Evolutionary conservation across 805 yeast species (phyloP).

Genomic region (Maudiozyma saulgeensis): DNA sequence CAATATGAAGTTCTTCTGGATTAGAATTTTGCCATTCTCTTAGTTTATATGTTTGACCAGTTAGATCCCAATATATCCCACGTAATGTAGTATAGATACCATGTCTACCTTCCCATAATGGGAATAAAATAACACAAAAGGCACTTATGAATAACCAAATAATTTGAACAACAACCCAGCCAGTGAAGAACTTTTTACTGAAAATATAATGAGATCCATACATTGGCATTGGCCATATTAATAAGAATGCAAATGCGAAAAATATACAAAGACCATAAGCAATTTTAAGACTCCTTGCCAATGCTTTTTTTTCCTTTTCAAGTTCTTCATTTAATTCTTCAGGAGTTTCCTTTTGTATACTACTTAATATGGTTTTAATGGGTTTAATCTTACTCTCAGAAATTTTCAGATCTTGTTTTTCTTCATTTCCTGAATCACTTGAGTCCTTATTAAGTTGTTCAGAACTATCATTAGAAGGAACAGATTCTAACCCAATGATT

Average conservation of each 20-base stretch:
- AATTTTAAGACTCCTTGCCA: conserved; percentile 48
- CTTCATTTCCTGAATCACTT: conserved; percentile 1
- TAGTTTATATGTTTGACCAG: conserved; percentile 67
- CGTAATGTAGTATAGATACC: conserved; percentile 56
- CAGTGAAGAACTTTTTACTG: conserved; percentile 69
- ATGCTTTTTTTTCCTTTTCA: conserved; percentile 43
- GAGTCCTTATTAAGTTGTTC: conserved; percentile 1
- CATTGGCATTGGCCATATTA: conserved; percentile 94
- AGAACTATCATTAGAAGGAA: conserved; percentile 9
- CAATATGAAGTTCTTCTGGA: conserved; percentile 69
- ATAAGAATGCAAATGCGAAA: conserved; percentile 53
- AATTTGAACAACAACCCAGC: conserved; percentile 77
- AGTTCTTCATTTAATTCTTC: conserved; percentile 17
- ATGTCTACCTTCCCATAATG: conserved; percentile 64
- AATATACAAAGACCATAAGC: conserved; percentile 54
- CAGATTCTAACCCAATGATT: conserved; percentile 5
- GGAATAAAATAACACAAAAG: conserved; percentile 54
- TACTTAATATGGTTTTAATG: conserved; percentile 25
- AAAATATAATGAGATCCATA: conserved; percentile 73
- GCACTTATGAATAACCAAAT: conserved; percentile 72
- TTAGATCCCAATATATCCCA: conserved; percentile 78
- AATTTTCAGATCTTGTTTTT: neutral
- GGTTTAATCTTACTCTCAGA: conserved; percentile 22
- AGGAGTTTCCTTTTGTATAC: conserved; percentile 19
- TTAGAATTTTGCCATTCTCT: conserved; percentile 65